Evolutionary conservation across 2,329 filamentous ascomycete genomes (phyloP).

Genomic region (Mollisia scopiformis): DNA sequence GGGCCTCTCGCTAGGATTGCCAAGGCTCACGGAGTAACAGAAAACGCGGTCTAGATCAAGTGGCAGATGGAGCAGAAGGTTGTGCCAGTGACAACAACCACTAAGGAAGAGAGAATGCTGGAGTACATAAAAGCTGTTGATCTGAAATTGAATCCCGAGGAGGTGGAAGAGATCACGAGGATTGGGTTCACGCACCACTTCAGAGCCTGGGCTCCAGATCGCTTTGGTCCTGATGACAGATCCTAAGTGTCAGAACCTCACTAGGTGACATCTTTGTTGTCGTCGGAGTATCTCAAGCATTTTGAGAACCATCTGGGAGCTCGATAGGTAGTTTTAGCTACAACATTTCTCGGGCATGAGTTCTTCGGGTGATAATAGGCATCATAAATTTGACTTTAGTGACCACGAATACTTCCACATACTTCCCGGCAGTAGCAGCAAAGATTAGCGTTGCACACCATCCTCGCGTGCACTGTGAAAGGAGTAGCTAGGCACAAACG

Average conservation of each 20-base stretch:
- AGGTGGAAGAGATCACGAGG: slow-evolving; percentile 1
- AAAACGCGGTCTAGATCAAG: neutral
- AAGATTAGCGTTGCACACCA: too few relatives aligned
- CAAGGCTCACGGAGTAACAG: neutral
- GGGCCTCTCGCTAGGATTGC: neutral
- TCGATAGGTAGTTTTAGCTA: too few relatives aligned
- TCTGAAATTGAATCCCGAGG: neutral
- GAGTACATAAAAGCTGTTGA: neutral
- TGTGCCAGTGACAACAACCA: neutral
- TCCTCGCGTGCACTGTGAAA: too few relatives aligned
- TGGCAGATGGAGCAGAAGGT: slow-evolving; percentile 1
- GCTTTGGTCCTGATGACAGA: slow-evolving; percentile 1
- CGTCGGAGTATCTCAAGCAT: too few relatives aligned
- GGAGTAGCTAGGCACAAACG: too few relatives aligned
- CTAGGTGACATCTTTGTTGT: neutral
- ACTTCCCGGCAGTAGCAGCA: too few relatives aligned
- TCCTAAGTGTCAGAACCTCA: neutral
- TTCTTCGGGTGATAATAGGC: too few relatives aligned
- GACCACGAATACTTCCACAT: too few relatives aligned
- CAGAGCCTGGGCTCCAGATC: neutral
- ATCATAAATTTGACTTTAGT: too few relatives aligned
- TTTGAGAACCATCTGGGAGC: too few relatives aligned
- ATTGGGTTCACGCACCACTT: neutral
- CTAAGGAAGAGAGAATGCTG: neutral
- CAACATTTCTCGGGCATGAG: too few relatives aligned